A percentile compares a stretch with the other conserved stretches of the same genome.
Evolutionary conservation across 2,329 filamentous ascomycete species (phyloP).

Genomic region (Mycosphaerella sp.): DNA sequence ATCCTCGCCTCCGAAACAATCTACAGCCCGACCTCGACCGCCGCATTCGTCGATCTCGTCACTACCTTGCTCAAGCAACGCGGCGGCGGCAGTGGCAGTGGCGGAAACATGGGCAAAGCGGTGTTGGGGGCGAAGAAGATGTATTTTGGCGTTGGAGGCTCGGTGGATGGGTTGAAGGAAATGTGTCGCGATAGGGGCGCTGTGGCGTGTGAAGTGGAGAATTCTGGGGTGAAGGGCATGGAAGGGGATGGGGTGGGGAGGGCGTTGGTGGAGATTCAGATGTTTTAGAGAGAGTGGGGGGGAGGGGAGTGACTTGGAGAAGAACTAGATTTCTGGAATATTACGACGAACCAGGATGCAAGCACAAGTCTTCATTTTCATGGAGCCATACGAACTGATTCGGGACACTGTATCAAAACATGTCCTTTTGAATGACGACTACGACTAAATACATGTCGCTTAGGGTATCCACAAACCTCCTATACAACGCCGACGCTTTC

Average conservation of each 20-base stretch:
- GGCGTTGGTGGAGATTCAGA: constrained; percentile 43
- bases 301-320: no score
- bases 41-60: constrained; percentile 58
- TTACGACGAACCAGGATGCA: no score
- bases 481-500: constrained; percentile 3
- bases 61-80: constrained; percentile 48
- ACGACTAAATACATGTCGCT: neutral
- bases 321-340: no score
- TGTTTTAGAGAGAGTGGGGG: constrained; percentile 23
- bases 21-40: constrained; percentile 67
- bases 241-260: constrained; percentile 39
- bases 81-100: constrained; percentile 11
- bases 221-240: constrained; percentile 40
- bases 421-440: no score
- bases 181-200: constrained; percentile 39
- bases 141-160: constrained; percentile 80
- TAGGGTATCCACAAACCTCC: constrained; percentile 7
- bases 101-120: constrained; percentile 48
- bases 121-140: constrained; percentile 70
- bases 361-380: no score
- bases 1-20: constrained; percentile 76
- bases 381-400: no score
- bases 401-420: no score
- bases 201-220: constrained; percentile 45
- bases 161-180: constrained; percentile 63